Conservation (phyloP, 257 asterid species). For the Nicotiana attenuata region DNA sequence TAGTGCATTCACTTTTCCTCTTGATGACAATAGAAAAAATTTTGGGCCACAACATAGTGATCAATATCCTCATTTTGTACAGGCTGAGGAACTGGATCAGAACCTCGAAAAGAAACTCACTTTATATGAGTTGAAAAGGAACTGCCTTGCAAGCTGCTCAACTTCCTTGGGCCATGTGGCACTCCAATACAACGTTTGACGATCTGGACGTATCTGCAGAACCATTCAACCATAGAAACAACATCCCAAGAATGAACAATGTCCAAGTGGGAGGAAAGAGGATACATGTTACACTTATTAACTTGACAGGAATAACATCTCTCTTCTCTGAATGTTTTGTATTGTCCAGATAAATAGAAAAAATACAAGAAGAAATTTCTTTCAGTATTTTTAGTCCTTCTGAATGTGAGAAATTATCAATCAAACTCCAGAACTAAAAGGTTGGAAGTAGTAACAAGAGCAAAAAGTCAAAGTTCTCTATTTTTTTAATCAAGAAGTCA, state of each 20-base stretch:
- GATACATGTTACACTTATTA: not conserved
- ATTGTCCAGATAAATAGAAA: not conserved
- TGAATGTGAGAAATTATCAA: not conserved
- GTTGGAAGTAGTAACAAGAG: not conserved
- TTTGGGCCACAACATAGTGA: not conserved
- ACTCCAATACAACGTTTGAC: constrained; percentile 98
- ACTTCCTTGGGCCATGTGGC: constrained; percentile 99
- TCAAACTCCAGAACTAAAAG: not conserved
- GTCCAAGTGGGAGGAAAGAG: not conserved
- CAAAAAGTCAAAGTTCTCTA: not conserved
- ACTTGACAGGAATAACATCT: not conserved
- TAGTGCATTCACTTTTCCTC: not conserved
- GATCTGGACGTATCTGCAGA: constrained; percentile 94
- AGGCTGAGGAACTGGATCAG: not conserved
- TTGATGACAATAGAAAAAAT: constrained; percentile 1
- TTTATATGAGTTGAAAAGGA: constrained; percentile 69
- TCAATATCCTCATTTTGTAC: not conserved
- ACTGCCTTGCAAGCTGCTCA: constrained; percentile 84
- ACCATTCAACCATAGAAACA: constrained; percentile 1
- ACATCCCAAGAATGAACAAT: constrained; percentile 16
- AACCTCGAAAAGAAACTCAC: constrained; percentile 33
- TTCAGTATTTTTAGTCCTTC: not conserved
- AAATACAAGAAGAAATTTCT: not conserved
- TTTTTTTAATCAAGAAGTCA: not conserved
- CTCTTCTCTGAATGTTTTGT: not conserved